A percentile compares a stretch with the other conserved stretches of the same genome.
phyloP scores from a whole-genome alignment of 1,284 basidiomycete genomes.

The Papiliotrema laurentii region DNA sequence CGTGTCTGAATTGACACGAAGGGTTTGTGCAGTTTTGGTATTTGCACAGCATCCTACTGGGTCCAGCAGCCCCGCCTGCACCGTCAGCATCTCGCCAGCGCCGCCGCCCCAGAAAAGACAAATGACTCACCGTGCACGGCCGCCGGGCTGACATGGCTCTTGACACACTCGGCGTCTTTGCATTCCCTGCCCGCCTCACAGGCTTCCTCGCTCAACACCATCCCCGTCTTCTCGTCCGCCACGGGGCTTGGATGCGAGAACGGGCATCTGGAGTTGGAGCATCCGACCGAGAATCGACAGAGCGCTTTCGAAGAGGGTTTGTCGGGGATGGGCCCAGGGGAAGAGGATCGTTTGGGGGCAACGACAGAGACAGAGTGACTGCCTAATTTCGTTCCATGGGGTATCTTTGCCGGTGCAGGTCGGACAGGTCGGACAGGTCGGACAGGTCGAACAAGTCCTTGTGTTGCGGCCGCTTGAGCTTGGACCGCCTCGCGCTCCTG shows the following conservation, averaged over 20 bases:
- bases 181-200: conserved; percentile 75
- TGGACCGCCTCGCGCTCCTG: not conserved
- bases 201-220: conserved; percentile 83
- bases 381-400: conserved; percentile 35
- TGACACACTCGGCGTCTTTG: conserved; percentile 83
- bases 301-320: conserved; percentile 53
- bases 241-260: conserved; percentile 89
- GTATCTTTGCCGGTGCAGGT: conserved; percentile 28
- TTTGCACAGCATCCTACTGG: conserved; percentile 44
- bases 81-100: not conserved
- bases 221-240: conserved; percentile 83
- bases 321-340: conserved; percentile 40
- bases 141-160: conserved; percentile 81
- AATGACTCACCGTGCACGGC: conserved; percentile 54
- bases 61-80: conserved; percentile 35
- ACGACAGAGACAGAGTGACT: conserved; percentile 28
- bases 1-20: conserved; percentile 46
- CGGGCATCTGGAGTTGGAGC: conserved; percentile 77
- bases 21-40: conserved; percentile 48
- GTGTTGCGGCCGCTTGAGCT: too few relatives aligned
- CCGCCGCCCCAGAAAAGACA: not conserved
- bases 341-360: conserved; percentile 18
- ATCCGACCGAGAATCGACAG: conserved; percentile 86
- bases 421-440: conserved; percentile 15
- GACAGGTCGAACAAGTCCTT: too few relatives aligned